Conservation (phyloP, 2,329 filamentous ascomycete genomes). For the Stylonectria norvegica region DNA sequence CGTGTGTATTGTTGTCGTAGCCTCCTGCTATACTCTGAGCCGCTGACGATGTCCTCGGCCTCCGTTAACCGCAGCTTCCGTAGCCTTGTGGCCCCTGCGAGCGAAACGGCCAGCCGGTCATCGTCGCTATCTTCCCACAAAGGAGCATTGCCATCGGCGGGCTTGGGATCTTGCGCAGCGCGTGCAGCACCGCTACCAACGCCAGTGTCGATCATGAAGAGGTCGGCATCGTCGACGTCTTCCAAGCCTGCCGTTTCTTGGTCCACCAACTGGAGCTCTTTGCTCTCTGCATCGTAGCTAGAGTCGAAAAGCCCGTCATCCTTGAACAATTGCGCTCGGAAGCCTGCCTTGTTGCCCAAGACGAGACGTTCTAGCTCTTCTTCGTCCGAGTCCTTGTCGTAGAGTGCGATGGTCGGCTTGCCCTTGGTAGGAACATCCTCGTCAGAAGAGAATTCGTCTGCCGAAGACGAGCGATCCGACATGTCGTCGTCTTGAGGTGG, state of each 20-base stretch:
- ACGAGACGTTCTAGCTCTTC: conserved; percentile 83
- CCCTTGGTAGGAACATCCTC: conserved; percentile 26
- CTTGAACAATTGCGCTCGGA: conserved; percentile 68
- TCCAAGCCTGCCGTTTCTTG: conserved; percentile 54
- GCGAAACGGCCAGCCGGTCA: conserved; percentile 77
- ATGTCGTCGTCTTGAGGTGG: conserved; percentile 28
- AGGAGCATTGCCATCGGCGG: conserved; percentile 42
- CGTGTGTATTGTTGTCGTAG: conserved; percentile 72
- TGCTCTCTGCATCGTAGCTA: conserved; percentile 34
- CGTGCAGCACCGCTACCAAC: conserved; percentile 39
- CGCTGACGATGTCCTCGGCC: conserved; percentile 80
- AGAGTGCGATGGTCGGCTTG: conserved; percentile 30
- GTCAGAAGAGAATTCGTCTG: conserved; percentile 29
- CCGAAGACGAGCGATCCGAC: conserved; percentile 28
- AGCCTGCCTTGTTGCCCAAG: conserved; percentile 82
- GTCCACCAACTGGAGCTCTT: conserved; percentile 35
- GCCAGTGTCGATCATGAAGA: conserved; percentile 80
- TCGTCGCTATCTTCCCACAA: conserved; percentile 97
- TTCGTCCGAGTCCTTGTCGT: conserved; percentile 77
- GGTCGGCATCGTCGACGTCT: conserved; percentile 68
- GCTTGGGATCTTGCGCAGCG: conserved; percentile 24
- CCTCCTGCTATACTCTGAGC: conserved; percentile 78
- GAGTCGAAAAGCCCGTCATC: conserved; percentile 40
- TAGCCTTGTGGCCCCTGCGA: conserved; percentile 70
- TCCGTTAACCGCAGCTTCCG: conserved; percentile 80